Conservation (phyloP, 2,329 filamentous ascomycete species). For the Dactylellina sp. region DNA sequence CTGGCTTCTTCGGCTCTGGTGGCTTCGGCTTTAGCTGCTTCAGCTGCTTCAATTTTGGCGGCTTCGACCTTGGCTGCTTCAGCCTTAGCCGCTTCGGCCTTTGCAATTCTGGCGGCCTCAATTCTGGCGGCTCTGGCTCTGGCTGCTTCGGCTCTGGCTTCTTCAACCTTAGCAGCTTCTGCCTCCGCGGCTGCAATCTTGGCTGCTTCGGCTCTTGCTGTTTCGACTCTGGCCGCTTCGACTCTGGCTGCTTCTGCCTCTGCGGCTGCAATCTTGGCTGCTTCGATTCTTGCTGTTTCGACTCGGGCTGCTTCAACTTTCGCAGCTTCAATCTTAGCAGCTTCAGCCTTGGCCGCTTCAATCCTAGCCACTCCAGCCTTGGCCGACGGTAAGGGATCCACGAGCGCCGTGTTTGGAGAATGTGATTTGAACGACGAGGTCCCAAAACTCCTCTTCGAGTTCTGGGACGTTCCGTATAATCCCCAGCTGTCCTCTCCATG, state of each 20-base stretch:
- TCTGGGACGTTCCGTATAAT: slow-evolving; percentile 47
- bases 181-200: too few species aligned
- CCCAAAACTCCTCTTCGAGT: slow-evolving; percentile 53
- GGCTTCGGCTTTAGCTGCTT: too few species aligned
- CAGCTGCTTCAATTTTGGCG: too few species aligned
- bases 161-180: background rate
- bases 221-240: too few species aligned
- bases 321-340: background rate
- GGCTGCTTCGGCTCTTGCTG: too few species aligned
- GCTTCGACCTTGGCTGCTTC: too few species aligned
- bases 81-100: background rate
- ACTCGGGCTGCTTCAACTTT: slow-evolving; percentile 28
- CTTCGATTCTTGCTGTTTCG: too few species aligned
- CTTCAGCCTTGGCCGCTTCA: too few species aligned
- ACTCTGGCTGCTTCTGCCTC: slow-evolving; percentile 8
- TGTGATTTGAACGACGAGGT: slow-evolving; percentile 54
- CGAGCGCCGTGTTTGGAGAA: slow-evolving; percentile 41
- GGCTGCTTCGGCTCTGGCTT: too few species aligned
- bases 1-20: background rate
- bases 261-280: too few species aligned
- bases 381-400: slow-evolving; percentile 14
- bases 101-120: too few species aligned
- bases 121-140: too few species aligned
- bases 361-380: background rate
- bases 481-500: slow-evolving; percentile 44